phyloP scores from a whole-genome alignment of 2,329 filamentous ascomycete species.

The Ceratocystis huliohia region DNA sequence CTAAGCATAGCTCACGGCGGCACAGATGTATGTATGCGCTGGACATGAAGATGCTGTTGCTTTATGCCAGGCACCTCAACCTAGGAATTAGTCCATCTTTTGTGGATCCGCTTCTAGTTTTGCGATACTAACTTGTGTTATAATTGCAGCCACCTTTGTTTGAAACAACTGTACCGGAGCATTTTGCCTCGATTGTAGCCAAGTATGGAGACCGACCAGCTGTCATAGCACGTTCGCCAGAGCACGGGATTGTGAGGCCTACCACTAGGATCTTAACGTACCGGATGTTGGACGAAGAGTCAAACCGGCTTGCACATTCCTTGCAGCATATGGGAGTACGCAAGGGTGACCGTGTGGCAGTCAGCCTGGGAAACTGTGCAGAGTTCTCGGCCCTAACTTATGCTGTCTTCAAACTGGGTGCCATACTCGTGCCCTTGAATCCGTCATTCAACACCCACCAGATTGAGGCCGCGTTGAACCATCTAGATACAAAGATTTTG shows the following conservation, averaged over 20 bases:
- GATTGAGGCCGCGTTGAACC: conserved; percentile 62
- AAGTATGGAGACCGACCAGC: conserved; percentile 51
- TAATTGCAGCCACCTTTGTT: conserved; percentile 49
- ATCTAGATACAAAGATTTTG: conserved; percentile 60
- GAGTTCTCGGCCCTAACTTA: conserved; percentile 81
- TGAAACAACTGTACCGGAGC: conserved; percentile 54
- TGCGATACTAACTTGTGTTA: neutral
- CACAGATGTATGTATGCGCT: conserved; percentile 7
- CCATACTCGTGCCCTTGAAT: conserved; percentile 84
- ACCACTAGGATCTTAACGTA: conserved; percentile 62
- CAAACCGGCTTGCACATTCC: conserved; percentile 62
- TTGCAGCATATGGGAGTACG: conserved; percentile 57
- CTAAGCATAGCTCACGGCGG: conserved; percentile 16
- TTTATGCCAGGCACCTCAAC: neutral
- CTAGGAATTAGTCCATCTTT: too few relatives aligned
- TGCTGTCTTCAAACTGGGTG: conserved; percentile 87
- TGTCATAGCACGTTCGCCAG: conserved; percentile 39
- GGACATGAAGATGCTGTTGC: neutral
- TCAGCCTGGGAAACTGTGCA: conserved; percentile 72
- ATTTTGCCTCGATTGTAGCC: conserved; percentile 55
- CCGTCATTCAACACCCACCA: conserved; percentile 74
- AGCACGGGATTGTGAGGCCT: conserved; percentile 22
- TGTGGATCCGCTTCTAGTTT: neutral
- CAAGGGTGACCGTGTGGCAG: conserved; percentile 74
- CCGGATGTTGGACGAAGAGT: conserved; percentile 57